Base-by-base conservation (phyloP, 768 basidiomycete species). In the Phlebiopsis flavidoalba region DNA sequence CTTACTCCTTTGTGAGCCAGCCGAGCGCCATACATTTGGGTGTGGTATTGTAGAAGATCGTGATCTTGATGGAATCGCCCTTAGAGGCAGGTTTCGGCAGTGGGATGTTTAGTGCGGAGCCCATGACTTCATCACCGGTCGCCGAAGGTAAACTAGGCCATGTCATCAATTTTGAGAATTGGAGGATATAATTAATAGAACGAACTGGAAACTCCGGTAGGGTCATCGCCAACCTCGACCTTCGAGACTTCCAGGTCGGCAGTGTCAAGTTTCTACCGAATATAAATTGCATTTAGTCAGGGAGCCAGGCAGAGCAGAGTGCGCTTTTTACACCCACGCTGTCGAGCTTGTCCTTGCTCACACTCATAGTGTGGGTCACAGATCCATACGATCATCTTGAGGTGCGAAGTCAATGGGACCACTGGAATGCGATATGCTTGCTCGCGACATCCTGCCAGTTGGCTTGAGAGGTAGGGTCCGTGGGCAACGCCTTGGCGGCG, bases 1-100 rank as follows among this genome's bases (percentile, higher is more conserved):
- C 79, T 47, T 70, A 91, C 86, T 88, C 85, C 69, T 91, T 88
- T 19, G 83, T 85, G 12, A 96, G 79, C 94, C 94, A 97, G 60
- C 94, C 91, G 15, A 97, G 73, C 0, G 95, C 93, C 0, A 85
- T 86, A 69, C 85, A 86, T 10, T 80, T 76, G 59, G 83, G 74
- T 4, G 90, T 93, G 2, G 95, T 96, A 54, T 77, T 73, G 71
- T 96, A 96, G 21, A 72, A 67, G 60, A 93, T 76, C 33, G 72
- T 76, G 58, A 92, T 80, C 40, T 77, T 74, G 10, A 75, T 61
- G 10, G 64, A 67, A 17, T 79, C 73, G 17, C 81, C 84, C 31
- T 67, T 70, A 40, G 70, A 72, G 51, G 83, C 66, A 2, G 71
- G 65, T 19, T 64, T 56, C 0, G 80, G 79, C 7, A 95, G 77